phyloP scores from a whole-genome alignment of 306 rosid species.

The Gillenia trifoliata region DNA sequence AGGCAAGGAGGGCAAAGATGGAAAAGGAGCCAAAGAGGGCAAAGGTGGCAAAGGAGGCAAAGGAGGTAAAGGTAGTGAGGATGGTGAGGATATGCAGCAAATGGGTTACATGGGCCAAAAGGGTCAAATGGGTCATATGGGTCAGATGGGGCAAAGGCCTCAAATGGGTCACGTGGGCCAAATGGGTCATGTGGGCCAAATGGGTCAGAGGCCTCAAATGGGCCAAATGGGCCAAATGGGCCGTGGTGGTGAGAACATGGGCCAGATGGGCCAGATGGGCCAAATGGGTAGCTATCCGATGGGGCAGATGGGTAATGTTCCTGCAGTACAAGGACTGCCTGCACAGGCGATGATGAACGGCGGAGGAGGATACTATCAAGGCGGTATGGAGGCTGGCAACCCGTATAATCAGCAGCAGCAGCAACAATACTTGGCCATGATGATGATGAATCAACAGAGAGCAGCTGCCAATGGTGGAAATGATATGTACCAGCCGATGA shows the following conservation, averaged over 20 bases:
- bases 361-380: conserved; percentile 62
- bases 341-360: conserved; percentile 53
- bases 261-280: conserved; percentile 25
- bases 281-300: conserved; percentile 27
- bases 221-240: conserved; percentile 19
- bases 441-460: conserved; percentile 84
- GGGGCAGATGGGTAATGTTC: conserved; percentile 48
- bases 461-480: conserved; percentile 16
- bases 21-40: background rate
- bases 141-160: background rate
- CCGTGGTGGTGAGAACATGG: conserved; percentile 18
- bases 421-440: conserved; percentile 67
- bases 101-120: background rate
- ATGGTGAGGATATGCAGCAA: background rate
- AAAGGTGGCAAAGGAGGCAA: background rate
- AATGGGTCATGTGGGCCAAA: background rate
- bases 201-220: conserved; percentile 6
- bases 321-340: conserved; percentile 85
- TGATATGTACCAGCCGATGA: conserved; percentile 71
- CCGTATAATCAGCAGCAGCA: conserved; percentile 35
- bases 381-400: conserved; percentile 30
- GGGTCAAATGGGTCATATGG: background rate
- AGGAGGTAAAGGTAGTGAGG: conserved; percentile 5
- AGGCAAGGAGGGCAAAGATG: conserved; percentile 20
- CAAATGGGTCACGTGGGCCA: background rate